Percentiles rank a stretch among this genome's conserved stretches.
phyloP scores from a whole-genome alignment of 2,329 filamentous ascomycete species.

The Rhynchosporium graminicola region DNA sequence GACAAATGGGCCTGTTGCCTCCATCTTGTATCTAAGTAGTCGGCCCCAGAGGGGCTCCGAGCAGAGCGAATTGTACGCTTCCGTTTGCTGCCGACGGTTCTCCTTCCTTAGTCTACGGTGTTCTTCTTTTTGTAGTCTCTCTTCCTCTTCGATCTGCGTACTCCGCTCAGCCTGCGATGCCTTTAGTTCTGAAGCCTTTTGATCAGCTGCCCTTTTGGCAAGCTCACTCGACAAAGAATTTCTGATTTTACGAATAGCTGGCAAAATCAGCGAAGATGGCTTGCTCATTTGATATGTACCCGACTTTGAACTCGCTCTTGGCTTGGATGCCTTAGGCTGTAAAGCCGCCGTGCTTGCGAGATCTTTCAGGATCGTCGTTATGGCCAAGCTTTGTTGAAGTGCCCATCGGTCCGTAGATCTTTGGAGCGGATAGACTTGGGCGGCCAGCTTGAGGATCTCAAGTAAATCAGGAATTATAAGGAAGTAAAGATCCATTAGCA shows the following conservation, averaged over 20 bases:
- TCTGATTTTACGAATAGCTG: background rate
- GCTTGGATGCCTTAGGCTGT: slow-evolving; percentile 7
- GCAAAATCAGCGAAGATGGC: slow-evolving; percentile 5
- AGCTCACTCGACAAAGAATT: background rate
- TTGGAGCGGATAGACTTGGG: slow-evolving; percentile 7
- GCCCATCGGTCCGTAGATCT: background rate
- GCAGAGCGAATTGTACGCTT: background rate
- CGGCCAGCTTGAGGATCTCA: background rate
- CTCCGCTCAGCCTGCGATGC: background rate
- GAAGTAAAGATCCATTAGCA: slow-evolving; percentile 18
- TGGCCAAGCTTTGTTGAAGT: background rate
- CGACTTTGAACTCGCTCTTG: slow-evolving; percentile 1
- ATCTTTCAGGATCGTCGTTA: slow-evolving; percentile 3
- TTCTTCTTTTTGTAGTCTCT: background rate
- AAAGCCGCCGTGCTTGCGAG: slow-evolving; percentile 7
- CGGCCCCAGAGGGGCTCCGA: background rate
- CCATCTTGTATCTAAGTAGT: background rate
- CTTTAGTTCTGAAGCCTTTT: background rate
- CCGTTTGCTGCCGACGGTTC: background rate
- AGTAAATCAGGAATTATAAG: slow-evolving; percentile 9
- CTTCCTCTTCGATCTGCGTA: background rate
- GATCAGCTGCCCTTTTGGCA: background rate
- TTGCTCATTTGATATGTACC: slow-evolving; percentile 1
- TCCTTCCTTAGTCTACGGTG: background rate
- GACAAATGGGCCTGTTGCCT: background rate